A percentile compares a stretch with the other conserved stretches of the same genome.
Evolutionary conservation across 345 rosid species (phyloP).

Genomic region (Eucalyptus rudis): DNA sequence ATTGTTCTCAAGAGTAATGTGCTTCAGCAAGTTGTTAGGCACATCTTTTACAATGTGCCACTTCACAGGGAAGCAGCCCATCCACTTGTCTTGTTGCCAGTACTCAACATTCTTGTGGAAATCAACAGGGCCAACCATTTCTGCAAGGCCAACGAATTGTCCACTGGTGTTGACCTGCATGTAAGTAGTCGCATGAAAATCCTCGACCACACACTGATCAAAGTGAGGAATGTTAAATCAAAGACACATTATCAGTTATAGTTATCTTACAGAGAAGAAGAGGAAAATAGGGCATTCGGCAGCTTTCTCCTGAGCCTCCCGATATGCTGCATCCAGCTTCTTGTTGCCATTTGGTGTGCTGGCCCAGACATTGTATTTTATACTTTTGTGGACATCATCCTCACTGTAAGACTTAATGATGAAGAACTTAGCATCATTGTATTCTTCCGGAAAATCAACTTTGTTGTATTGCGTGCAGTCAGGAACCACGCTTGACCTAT

Average conservation of each 20-base stretch:
- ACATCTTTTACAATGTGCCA: conserved; percentile 84
- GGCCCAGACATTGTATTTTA: conserved; percentile 87
- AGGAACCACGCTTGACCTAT: conserved; percentile 1
- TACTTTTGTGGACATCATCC: conserved; percentile 85
- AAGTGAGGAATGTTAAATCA: neutral
- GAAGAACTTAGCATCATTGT: conserved; percentile 61
- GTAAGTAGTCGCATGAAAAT: neutral
- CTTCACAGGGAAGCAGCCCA: conserved; percentile 74
- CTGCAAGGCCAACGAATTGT: conserved; percentile 82
- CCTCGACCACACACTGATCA: neutral
- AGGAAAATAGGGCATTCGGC: conserved; percentile 51
- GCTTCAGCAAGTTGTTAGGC: conserved; percentile 76
- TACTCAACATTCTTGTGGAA: conserved; percentile 66
- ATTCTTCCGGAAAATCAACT: conserved; percentile 33
- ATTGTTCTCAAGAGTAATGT: conserved; percentile 62
- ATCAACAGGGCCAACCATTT: conserved; percentile 86
- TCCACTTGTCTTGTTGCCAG: conserved; percentile 94
- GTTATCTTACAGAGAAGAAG: conserved; percentile 47
- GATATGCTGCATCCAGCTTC: conserved; percentile 71
- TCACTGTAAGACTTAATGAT: conserved; percentile 86
- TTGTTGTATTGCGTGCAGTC: conserved; percentile 11
- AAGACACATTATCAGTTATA: neutral
- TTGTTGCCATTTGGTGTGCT: conserved; percentile 81
- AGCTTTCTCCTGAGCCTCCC: conserved; percentile 50
- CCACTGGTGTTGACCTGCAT: conserved; percentile 79